Evolutionary conservation across 192 early-diverging fungal species (phyloP), one percentile per base, ranked within the genome.

Genomic region (Polychytrium aggregatum): DNA sequence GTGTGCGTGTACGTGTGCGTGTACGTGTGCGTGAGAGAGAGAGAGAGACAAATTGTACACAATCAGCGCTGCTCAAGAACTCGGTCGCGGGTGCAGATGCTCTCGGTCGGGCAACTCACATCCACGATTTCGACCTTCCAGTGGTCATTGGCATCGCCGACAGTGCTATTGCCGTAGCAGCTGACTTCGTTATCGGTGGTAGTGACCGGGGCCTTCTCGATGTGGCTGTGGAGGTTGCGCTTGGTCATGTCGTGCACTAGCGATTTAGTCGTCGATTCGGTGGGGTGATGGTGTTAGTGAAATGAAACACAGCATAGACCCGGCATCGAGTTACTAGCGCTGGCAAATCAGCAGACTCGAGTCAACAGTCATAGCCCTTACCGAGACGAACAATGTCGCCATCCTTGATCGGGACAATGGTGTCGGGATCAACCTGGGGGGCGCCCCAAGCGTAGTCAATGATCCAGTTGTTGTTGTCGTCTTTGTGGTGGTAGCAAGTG

Each of bases 401-500:
- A 63, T 88, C 50, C 38, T 71, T 69, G 10, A 96, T 59, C 50
- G 74, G 76, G 54, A 87, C 78, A 11, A 80, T 33, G 21, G 55
- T 59, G 8, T 22, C 33, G n/a, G 48, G 57, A 17, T 67, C 25
- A 17, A 18, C 24, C 0, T 65, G 64, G 13, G 64, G 66, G 45
- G 63, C 45, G 11, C 64, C 73, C 64, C 86, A 85, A 1, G 67
- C 52, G 52, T 79, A 72, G 20, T 66, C 64, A 34, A 95, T 62
- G 4, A 81, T 60, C 90, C 90, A 98, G 37, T 88, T 65, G 68
- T 98, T 98, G 68, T 98, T 98, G 42, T 35, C 29, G 59, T 98
- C 96, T 55, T 86, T 89, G 67, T 94, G 85, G 28, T 82, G 79
- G 59, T 98, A 98, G 27, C 83, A 84, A 0, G 96, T 96, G 22